Conservation (phyloP, 805 yeast genomes). For the Myxozyma neglecta region DNA sequence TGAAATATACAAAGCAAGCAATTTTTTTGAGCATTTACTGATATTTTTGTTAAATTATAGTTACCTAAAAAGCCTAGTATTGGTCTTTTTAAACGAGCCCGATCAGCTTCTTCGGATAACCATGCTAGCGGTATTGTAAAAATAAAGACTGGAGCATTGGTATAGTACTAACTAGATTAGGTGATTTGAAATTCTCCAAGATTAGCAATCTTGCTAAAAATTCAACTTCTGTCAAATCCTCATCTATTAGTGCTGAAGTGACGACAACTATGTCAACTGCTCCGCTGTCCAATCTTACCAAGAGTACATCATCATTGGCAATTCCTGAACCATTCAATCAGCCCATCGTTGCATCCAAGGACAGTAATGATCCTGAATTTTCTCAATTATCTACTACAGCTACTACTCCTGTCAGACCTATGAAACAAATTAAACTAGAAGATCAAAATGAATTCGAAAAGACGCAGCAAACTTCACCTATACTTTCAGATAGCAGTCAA, state of each 20-base stretch:
- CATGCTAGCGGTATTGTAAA: background rate
- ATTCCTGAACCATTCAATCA: too few species aligned
- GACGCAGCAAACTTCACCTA: background rate
- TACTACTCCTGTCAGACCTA: background rate
- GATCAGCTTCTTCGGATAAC: background rate
- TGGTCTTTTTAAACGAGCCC: slow-evolving; percentile 1
- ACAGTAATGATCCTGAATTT: background rate
- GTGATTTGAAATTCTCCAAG: slow-evolving; percentile 3
- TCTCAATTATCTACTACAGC: background rate
- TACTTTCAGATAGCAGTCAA: background rate
- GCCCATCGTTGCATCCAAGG: too few species aligned
- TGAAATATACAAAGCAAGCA: background rate
- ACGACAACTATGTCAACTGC: background rate
- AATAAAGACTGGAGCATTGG: background rate
- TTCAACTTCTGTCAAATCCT: background rate
- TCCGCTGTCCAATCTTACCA: background rate
- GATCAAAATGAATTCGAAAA: background rate
- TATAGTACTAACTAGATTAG: background rate
- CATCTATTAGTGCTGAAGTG: background rate
- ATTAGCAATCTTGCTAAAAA: background rate
- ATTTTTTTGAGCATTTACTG: background rate
- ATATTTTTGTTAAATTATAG: background rate
- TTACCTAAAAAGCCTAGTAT: background rate
- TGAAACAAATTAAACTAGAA: background rate
- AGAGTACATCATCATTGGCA: background rate